phyloP scores from a whole-genome alignment of 2,329 filamentous ascomycete genomes.

The Cadophora sp. region DNA sequence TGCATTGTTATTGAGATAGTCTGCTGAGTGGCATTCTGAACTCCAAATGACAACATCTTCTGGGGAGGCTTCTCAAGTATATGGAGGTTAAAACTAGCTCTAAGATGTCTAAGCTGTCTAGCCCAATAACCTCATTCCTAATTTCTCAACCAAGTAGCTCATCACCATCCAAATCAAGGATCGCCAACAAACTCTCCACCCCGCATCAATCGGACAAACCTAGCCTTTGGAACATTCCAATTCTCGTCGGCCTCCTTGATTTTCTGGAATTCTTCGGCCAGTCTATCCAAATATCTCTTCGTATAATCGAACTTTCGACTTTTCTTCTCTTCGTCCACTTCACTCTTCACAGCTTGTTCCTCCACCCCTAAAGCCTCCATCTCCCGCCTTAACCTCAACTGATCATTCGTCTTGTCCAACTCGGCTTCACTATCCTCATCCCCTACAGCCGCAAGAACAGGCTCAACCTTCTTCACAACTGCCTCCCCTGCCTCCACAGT shows the following conservation, averaged over 20 bases:
- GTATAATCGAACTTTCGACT: slow-evolving; percentile 6
- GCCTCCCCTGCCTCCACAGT: background rate
- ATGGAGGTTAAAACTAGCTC: background rate
- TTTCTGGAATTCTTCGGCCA: background rate
- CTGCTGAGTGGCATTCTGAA: background rate
- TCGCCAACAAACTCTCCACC: background rate
- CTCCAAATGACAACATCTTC: background rate
- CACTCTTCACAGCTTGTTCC: background rate
- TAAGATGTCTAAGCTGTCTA: too few relatives aligned
- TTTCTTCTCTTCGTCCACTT: background rate
- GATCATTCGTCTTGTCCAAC: background rate
- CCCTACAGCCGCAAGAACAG: background rate
- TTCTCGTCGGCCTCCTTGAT: background rate
- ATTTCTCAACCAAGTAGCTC: background rate
- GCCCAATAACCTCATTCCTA: background rate
- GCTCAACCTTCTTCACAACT: background rate
- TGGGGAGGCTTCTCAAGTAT: background rate
- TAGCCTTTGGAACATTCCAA: slow-evolving; percentile 1
- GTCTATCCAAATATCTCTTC: background rate
- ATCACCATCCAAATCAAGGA: background rate
- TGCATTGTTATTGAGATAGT: background rate
- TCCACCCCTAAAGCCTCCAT: background rate
- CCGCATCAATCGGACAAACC: slow-evolving; percentile 1
- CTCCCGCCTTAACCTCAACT: background rate
- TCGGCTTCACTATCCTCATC: background rate